Percentiles rank a stretch among this genome's conserved stretches.
Conservation (phyloP, 2,329 filamentous ascomycete species). For the Fusarium buxicola region DNA sequence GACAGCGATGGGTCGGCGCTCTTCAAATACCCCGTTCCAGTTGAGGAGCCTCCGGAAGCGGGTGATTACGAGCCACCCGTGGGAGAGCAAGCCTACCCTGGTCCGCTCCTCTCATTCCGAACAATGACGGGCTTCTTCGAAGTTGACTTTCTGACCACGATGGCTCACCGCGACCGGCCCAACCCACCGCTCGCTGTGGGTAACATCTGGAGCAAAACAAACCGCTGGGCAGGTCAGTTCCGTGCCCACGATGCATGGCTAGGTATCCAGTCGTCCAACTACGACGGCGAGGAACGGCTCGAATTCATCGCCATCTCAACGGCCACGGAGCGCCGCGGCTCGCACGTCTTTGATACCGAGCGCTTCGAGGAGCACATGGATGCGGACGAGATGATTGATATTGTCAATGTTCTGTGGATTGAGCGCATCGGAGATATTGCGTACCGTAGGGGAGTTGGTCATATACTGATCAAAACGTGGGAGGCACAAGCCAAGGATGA, state of each 20-base stretch:
- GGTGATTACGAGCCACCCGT: slow-evolving; percentile 47
- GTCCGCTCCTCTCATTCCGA: slow-evolving; percentile 55
- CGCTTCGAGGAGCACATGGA: slow-evolving; percentile 56
- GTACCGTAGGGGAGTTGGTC: slow-evolving; percentile 57
- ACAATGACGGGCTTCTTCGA: slow-evolving; percentile 55
- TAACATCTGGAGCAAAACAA: slow-evolving; percentile 53
- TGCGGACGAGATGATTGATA: slow-evolving; percentile 56
- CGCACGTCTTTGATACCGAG: slow-evolving; percentile 54
- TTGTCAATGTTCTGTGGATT: slow-evolving; percentile 61
- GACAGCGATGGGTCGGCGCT: slow-evolving; percentile 54
- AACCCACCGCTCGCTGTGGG: slow-evolving; percentile 58
- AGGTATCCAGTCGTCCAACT: slow-evolving; percentile 59
- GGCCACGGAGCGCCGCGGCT: slow-evolving; percentile 56
- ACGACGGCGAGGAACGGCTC: slow-evolving; percentile 57
- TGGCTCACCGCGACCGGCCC: slow-evolving; percentile 50
- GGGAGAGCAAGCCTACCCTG: slow-evolving; percentile 51
- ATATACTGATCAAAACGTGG: slow-evolving; percentile 56
- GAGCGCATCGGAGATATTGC: slow-evolving; percentile 58
- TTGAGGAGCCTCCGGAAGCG: slow-evolving; percentile 49
- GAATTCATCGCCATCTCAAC: slow-evolving; percentile 58
- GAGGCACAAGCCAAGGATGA: slow-evolving; percentile 55
- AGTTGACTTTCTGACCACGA: slow-evolving; percentile 54
- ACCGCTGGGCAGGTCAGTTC: slow-evolving; percentile 56
- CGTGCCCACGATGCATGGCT: slow-evolving; percentile 60
- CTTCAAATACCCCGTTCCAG: slow-evolving; percentile 58